phyloP scores from a whole-genome alignment of 2,329 filamentous ascomycete species.

The Zymoseptoria brevis region DNA sequence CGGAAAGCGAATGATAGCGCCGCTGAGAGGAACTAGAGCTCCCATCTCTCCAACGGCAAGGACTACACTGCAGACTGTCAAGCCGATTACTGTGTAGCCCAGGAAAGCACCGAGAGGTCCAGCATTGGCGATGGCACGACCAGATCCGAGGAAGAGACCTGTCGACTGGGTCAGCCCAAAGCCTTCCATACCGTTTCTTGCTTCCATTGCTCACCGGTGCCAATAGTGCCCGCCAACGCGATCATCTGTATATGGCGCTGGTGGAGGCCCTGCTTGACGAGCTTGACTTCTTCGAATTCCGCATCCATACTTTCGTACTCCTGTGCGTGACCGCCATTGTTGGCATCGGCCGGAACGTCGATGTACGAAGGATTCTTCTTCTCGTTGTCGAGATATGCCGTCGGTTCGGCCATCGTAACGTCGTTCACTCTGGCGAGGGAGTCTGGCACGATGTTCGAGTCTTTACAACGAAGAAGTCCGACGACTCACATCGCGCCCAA shows the following conservation, averaged over 20 bases:
- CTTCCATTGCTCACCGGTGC: constrained; percentile 18
- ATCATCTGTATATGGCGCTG: constrained; percentile 27
- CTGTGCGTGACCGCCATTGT: neutral
- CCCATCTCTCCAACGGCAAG: constrained; percentile 12
- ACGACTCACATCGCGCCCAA: neutral
- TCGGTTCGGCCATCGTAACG: neutral
- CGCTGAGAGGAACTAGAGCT: constrained; percentile 10
- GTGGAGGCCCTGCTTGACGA: constrained; percentile 14
- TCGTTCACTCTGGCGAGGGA: neutral
- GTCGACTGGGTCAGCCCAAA: neutral
- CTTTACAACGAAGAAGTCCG: neutral
- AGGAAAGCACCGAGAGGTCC: constrained; percentile 24
- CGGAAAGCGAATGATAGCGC: constrained; percentile 7
- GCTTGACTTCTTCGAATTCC: constrained; percentile 13
- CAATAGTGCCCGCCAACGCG: constrained; percentile 32
- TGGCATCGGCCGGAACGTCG: neutral
- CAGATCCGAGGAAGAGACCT: constrained; percentile 33
- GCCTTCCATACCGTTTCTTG: neutral
- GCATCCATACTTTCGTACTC: constrained; percentile 2
- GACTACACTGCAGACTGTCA: constrained; percentile 9
- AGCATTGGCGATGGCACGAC: constrained; percentile 26
- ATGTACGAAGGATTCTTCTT: neutral
- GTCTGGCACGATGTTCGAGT: neutral
- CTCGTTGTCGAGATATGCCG: neutral
- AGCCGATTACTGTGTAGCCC: constrained; percentile 10